Evolutionary conservation across 2,329 filamentous ascomycete genomes (phyloP), one percentile per base, ranked within the genome.

Genomic region (Colletotrichum sp.): DNA sequence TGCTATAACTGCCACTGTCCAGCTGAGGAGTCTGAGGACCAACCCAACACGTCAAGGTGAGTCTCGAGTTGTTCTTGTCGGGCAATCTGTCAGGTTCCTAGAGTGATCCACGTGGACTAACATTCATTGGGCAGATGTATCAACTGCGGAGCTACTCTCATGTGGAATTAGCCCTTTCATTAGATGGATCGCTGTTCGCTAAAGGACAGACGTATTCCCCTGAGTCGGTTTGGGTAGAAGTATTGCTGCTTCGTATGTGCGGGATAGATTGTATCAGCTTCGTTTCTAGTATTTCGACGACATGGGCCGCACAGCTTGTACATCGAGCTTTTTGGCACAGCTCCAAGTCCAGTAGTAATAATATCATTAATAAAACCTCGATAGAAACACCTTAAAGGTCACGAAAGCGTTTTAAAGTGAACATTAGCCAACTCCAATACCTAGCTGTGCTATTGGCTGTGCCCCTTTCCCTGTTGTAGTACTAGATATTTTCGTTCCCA

Each of bases 31-130:
- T 0, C 44, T 21, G 44, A 7, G 44, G 44, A 24, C 44, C 5
- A 0, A 21, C 6, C 3, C 1, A 52, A 52, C 44, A 24, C 3
- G 6, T 21, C 0, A 52, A 3, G 1, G n/a, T 52, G 44, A 52
- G 10, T 52, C 3, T 13, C 10, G 10, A 52, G 44, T 13, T 6
- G 34, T 36, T 36, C 15, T 16, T 36, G 34, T 16, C 15, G 15
- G 15, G 34, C 3, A 36, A 36, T 36, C 15, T 36, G 13, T 36
- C 15, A 36, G 34, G 15, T 36, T 0, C 34, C 13, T 36, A 16
- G 15, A 36, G 34, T 36, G 34, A 8, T 36, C 15, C 0, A 36
- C 34, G 15, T 36, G 15, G 34, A 36, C 34, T 36, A 7, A 36
- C 34, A 36, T 36, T 16, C 7, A 16, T 36, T 36, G 15, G 34